These are phyloP conservation scores for Furcasterigmium furcatum DNA, from an alignment of 2,329 filamentous ascomycete species.

Conservation along the genomic window DNA sequence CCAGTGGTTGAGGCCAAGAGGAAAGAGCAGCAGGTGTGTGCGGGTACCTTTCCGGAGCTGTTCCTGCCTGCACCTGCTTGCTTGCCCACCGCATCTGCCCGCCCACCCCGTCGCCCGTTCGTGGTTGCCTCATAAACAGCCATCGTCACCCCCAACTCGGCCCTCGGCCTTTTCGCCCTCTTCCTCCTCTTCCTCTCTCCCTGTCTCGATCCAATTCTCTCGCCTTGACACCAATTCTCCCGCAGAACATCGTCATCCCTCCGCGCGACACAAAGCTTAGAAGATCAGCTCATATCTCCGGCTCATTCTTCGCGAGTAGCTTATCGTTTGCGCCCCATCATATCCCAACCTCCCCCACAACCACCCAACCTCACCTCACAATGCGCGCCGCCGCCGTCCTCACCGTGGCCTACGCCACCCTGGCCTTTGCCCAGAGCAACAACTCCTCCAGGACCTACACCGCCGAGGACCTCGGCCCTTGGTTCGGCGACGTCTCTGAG, in stretches of 20 bases:
- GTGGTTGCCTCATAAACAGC: neutral
- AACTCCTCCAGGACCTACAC: neutral
- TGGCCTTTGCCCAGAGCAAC: neutral
- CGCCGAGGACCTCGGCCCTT: neutral
- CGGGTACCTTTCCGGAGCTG: slow-evolving; percentile 1
- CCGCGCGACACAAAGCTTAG: neutral
- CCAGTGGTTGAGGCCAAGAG: no score
- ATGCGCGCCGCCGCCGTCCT: neutral
- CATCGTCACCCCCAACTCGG: neutral
- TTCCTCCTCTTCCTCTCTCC: neutral
- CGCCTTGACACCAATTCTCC: neutral
- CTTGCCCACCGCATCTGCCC: neutral
- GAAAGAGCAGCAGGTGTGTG: neutral
- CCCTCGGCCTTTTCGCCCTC: neutral
- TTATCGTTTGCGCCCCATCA: no score
- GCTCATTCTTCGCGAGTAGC: neutral
- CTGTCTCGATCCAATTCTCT: neutral
- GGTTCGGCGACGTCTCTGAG: neutral
- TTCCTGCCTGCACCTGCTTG: neutral
- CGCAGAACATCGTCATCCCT: neutral
- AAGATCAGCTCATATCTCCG: neutral
- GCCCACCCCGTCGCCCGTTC: no score
- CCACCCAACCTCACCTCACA: neutral
- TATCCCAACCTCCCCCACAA: neutral
- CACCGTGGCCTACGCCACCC: neutral